These are phyloP conservation scores for Solanum appendiculatum DNA, from an alignment of 257 asterid genomes.

Conservation along the genomic window DNA sequence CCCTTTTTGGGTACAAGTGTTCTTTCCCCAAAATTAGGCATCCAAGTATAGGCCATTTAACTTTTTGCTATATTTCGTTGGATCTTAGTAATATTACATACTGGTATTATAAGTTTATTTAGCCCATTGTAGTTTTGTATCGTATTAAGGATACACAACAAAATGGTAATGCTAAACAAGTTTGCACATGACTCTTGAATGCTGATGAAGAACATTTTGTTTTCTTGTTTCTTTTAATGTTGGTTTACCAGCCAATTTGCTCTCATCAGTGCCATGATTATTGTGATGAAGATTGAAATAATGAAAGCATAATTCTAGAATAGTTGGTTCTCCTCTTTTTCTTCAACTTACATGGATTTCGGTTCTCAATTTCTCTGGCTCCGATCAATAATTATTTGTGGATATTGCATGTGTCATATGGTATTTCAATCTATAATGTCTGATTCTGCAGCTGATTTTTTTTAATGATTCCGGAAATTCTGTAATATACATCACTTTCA, in stretches of 20 bases:
- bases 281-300: background rate
- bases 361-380: background rate
- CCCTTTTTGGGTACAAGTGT: no score
- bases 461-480: background rate
- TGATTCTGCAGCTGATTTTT: background rate
- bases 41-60: no score
- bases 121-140: no score
- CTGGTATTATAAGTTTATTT: no score
- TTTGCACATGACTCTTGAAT: background rate
- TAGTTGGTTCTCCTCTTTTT: background rate
- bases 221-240: no score
- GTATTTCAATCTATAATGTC: background rate
- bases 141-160: no score
- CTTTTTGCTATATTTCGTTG: no score
- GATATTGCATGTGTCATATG: background rate
- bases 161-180: background rate
- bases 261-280: background rate
- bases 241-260: background rate
- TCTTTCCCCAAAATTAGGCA: no score
- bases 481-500: background rate
- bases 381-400: background rate
- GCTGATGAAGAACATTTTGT: background rate
- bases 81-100: no score
- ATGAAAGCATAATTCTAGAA: background rate
- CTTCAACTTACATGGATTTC: background rate